phyloP scores from a whole-genome alignment of 2,329 filamentous ascomycete species.

The Cercospora janseana region DNA sequence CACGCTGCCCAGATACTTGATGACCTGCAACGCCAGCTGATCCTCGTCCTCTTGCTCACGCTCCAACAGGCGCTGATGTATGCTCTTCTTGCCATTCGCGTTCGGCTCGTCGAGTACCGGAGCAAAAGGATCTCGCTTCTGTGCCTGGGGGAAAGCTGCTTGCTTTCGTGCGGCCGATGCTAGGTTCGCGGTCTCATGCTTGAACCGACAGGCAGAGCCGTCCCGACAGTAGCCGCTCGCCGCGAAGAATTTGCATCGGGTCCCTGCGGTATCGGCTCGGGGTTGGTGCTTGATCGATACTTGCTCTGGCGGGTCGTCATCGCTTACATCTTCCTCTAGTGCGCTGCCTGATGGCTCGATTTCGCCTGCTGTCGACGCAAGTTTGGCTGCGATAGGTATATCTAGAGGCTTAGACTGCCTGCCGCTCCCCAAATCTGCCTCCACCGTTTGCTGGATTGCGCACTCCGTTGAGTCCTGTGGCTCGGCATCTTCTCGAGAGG shows the following conservation, averaged over 20 bases:
- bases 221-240: slow-evolving; percentile 36
- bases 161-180: neutral
- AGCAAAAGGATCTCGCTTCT: slow-evolving; percentile 22
- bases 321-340: neutral
- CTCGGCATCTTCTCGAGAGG: too few relatives aligned
- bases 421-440: too few relatives aligned
- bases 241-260: slow-evolving; percentile 35
- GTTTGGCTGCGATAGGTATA: neutral
- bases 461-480: too few relatives aligned
- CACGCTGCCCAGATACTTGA: slow-evolving; percentile 47
- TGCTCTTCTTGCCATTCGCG: slow-evolving; percentile 18
- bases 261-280: slow-evolving; percentile 6
- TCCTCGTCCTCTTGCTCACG: slow-evolving; percentile 47
- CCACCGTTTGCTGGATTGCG: too few relatives aligned
- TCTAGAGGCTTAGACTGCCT: too few relatives aligned
- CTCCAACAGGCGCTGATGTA: slow-evolving; percentile 41
- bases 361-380: neutral
- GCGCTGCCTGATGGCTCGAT: neutral
- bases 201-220: slow-evolving; percentile 36
- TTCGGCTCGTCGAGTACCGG: slow-evolving; percentile 22
- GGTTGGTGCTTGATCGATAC: slow-evolving; percentile 38
- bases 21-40: slow-evolving; percentile 44
- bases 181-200: slow-evolving; percentile 32
- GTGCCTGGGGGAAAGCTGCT: neutral
- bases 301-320: slow-evolving; percentile 39